Evolutionary conservation across 192 early-diverging fungal genomes (phyloP), one percentile per base, ranked within the genome.

Genomic region (Bifiguratus adelaidae): DNA sequence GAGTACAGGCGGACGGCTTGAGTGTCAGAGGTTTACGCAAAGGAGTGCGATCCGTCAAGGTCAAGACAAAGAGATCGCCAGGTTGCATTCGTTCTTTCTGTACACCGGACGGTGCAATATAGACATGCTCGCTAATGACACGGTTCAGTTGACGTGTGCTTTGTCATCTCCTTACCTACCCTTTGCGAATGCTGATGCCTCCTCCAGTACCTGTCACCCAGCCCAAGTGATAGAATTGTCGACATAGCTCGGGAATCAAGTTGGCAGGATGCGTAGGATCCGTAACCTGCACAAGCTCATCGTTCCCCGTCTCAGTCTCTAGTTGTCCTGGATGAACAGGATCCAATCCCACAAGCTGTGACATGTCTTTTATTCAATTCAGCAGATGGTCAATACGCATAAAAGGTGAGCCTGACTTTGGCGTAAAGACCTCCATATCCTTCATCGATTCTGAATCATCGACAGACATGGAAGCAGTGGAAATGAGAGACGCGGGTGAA

Each of bases 181-280:
- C 78, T 32, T 77, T 65, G 41, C 80, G 76, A 43, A 91, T 88
- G 53, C 81, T 81, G 47, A 93, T 86, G 41, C 88, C 88, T 43
- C 90, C 88, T 27, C 93, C 94, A 0, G 95, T 95, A 16, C 95
- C 95, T 1, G 92, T 97, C 29, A 95, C 86, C 92, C 92, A 97
- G 16, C 95, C 95, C 11, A 85, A 70, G 22, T 65, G 60, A 72
- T 93, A 97, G 61, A 97, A 93, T 44, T 80, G 70, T 41, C 71
- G 63, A 58, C 95, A 95, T 13, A 97, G 80, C 54, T 89, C 86
- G 21, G 95, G 92, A 44, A 97, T 95, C 53, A 97, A 68, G 70
- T 92, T 83, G n/a, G 79, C 58, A 12, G 84, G 84, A 45, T 86
- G 84, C 21, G 67, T 50, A 42, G 58, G 63, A 60, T 86, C 81